Evolutionary conservation across 1,284 basidiomycete genomes (phyloP).

Genomic region (Pulchroboletus neoregius): DNA sequence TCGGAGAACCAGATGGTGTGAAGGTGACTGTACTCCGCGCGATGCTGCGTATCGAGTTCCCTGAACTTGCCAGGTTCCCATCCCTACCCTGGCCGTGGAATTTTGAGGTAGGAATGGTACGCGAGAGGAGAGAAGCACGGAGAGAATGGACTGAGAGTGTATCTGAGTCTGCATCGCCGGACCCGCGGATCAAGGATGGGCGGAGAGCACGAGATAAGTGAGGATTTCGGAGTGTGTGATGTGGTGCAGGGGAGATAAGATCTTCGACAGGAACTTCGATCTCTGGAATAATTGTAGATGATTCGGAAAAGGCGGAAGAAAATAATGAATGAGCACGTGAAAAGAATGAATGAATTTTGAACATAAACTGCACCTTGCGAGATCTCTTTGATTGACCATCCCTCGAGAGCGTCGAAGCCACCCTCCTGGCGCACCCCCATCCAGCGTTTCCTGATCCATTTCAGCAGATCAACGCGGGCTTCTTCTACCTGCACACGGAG

Average conservation of each 20-base stretch:
- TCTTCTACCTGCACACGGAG: conserved; percentile 69
- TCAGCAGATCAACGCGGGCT: conserved; percentile 63
- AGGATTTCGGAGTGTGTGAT: conserved; percentile 26
- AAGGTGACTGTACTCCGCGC: conserved; percentile 42
- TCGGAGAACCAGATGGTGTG: conserved; percentile 27
- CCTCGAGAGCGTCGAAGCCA: conserved; percentile 79
- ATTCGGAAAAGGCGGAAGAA: background rate
- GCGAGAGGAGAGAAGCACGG: conserved; percentile 55
- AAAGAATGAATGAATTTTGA: background rate
- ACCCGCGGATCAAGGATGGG: conserved; percentile 25
- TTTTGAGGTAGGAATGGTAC: conserved; percentile 38
- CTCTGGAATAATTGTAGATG: conserved; percentile 44
- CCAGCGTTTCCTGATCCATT: conserved; percentile 68
- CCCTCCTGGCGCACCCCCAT: conserved; percentile 69
- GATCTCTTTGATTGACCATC: conserved; percentile 87
- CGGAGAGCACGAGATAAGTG: conserved; percentile 33
- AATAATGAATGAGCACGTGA: background rate
- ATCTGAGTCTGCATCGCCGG: conserved; percentile 41
- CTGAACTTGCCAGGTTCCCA: conserved; percentile 20
- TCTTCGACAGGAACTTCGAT: conserved; percentile 77
- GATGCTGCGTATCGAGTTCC: conserved; percentile 43
- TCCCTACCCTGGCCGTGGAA: conserved; percentile 26
- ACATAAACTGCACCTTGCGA: conserved; percentile 58
- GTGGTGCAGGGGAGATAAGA: conserved; percentile 45
- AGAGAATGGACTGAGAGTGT: conserved; percentile 49